Conservation (phyloP, 2,329 filamentous ascomycete genomes). For the Polytolypa hystricis region DNA sequence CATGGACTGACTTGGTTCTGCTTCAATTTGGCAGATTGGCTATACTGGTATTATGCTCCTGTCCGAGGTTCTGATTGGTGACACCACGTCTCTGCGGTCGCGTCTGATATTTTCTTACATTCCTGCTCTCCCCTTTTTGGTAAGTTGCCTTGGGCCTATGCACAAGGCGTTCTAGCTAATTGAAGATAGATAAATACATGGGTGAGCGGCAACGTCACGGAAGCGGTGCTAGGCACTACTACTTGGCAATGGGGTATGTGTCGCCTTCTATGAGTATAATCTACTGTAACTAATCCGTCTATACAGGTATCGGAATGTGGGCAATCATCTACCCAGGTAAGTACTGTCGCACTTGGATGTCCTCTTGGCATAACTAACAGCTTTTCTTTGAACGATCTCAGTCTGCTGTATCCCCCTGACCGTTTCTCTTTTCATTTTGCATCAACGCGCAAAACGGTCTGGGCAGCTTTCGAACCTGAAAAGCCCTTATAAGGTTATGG, state of each 20-base stretch:
- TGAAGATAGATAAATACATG: conserved; percentile 46
- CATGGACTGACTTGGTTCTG: not conserved
- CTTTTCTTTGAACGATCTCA: too few species aligned
- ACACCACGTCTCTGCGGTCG: conserved; percentile 51
- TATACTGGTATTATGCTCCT: conserved; percentile 52
- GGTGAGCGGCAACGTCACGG: conserved; percentile 49
- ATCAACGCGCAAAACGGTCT: conserved; percentile 41
- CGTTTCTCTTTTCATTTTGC: conserved; percentile 40
- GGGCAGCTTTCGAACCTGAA: conserved; percentile 38
- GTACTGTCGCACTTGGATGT: not conserved
- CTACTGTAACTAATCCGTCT: not conserved
- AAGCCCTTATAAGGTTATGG: conserved; percentile 34
- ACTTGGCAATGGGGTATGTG: conserved; percentile 48
- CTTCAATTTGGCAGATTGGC: conserved; percentile 36
- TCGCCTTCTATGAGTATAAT: conserved; percentile 16
- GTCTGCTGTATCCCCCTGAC: conserved; percentile 46
- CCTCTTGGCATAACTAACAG: not conserved
- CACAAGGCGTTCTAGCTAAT: not conserved
- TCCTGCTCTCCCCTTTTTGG: conserved; percentile 47
- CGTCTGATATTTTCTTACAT: conserved; percentile 56
- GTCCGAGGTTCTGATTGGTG: conserved; percentile 53
- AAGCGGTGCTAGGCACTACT: conserved; percentile 38
- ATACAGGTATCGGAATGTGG: conserved; percentile 46
- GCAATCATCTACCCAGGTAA: conserved; percentile 45
- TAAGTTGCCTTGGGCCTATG: conserved; percentile 15